Base-by-base conservation (phyloP, 1,284 basidiomycete species). In the Rhodotorula sp. region DNA sequence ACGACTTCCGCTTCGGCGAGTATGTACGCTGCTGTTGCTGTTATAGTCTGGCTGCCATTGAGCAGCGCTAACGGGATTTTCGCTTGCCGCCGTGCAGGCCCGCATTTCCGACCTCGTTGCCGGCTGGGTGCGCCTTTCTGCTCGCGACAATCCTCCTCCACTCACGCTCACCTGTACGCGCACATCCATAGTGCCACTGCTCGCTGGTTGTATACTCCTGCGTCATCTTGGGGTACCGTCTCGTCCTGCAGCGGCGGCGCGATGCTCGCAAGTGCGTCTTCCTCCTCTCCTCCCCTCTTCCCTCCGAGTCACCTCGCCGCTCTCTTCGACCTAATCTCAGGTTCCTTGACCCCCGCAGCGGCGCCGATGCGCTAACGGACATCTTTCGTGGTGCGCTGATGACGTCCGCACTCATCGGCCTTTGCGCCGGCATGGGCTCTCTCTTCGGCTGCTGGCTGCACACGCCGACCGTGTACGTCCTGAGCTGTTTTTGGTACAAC, bases 371-470 rank as follows among this genome's bases (percentile, higher is more conserved):
- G 19, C n/a, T 60, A 10, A 19, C 5, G 44, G 58, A 48, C 44
- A 44, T 60, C 44, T 60, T 60, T 44, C 41, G 58, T 44, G 29
- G 57, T n/a, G 57, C 39, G 12, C 39, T 59, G 25, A n/a, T 41
- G 15, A 59, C 57, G 39, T 44, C 39, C 15, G 57, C 57, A 2
- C 15, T 59, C 15, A 59, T 59, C 57, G 57, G 27, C 17, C 57
- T 59, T 41, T 29, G 39, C 57, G 15, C 39, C 13, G 57, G n/a
- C 39, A 36, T 34, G 22, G 55, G 34, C 22, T 34, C 36, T 36
- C 36, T 57, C 55, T 57, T 22, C 36, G 34, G 15, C 36, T 57
- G 36, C 36, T 57, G 36, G 34, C 41, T 59, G 32, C 2, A 50
- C 10, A 1, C 21, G 4, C 22, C 60, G 29, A 6, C 36, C 22